A percentile compares a stretch with the other conserved stretches of the same genome.
Conservation (phyloP, 768 basidiomycete species). For the Tremella mesenterica region DNA sequence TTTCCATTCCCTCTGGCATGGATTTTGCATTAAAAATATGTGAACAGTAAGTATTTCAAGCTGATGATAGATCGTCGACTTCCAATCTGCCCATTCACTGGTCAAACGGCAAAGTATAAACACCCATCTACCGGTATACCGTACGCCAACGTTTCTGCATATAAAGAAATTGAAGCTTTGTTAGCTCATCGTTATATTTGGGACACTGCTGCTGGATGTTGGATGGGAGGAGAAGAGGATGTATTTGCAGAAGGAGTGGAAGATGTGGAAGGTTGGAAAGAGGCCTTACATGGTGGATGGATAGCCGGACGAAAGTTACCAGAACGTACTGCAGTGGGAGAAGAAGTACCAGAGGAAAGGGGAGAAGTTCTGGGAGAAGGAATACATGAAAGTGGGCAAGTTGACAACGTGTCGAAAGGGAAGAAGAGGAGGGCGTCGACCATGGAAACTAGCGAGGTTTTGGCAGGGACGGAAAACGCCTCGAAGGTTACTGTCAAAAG, state of each 20-base stretch:
- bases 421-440: too few relatives aligned
- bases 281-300: constrained; percentile 33
- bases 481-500: too few relatives aligned
- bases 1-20: constrained; percentile 2
- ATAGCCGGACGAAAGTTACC: constrained; percentile 15
- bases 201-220: constrained; percentile 42
- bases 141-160: constrained; percentile 64
- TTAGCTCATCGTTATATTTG: constrained; percentile 65
- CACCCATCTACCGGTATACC: constrained; percentile 75
- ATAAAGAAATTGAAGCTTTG: constrained; percentile 55
- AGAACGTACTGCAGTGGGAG: neutral
- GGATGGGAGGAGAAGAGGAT: constrained; percentile 36
- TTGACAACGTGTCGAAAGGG: too few relatives aligned
- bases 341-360: too few relatives aligned
- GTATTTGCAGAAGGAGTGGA: constrained; percentile 31
- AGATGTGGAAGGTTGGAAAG: constrained; percentile 29
- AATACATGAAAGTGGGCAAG: too few relatives aligned
- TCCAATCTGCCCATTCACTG: constrained; percentile 67
- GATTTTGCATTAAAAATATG: too few relatives aligned
- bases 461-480: too few relatives aligned
- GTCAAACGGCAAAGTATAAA: constrained; percentile 62
- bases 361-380: too few relatives aligned
- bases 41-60: neutral
- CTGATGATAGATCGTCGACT: constrained; percentile 54
- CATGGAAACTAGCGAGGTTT: too few relatives aligned